Evolutionary conservation across 1,139 yeast species (phyloP).

Genomic region (Geotrichum bryndzae): DNA sequence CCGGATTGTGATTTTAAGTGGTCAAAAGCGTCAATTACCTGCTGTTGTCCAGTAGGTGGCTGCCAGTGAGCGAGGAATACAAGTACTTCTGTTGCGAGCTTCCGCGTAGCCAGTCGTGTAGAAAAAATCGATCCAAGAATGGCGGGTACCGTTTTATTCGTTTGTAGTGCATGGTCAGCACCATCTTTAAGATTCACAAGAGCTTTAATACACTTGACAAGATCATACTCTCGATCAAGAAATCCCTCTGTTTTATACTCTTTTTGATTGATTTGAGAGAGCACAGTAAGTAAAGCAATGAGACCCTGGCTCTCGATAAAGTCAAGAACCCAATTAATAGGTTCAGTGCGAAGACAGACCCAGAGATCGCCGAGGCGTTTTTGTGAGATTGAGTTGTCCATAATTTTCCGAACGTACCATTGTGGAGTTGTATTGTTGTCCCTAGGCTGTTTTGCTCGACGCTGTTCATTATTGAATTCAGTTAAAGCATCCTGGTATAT

Average conservation of each 20-base stretch:
- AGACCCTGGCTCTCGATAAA: constrained; percentile 86
- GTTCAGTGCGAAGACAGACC: constrained; percentile 90
- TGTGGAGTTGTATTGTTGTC: constrained; percentile 55
- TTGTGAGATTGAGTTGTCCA: constrained; percentile 63
- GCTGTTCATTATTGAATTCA: constrained; percentile 60
- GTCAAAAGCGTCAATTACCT: constrained; percentile 59
- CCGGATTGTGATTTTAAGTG: constrained; percentile 54
- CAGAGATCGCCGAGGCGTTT: constrained; percentile 76
- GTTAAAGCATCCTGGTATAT: constrained; percentile 81
- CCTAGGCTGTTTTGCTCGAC: constrained; percentile 26
- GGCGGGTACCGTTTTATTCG: constrained; percentile 49
- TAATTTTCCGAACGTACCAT: constrained; percentile 66
- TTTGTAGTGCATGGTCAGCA: constrained; percentile 47
- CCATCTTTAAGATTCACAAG: constrained; percentile 53
- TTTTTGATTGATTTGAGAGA: constrained; percentile 41
- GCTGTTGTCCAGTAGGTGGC: constrained; percentile 53
- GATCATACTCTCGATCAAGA: constrained; percentile 53
- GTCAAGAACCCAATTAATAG: constrained; percentile 79
- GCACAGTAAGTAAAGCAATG: constrained; percentile 63
- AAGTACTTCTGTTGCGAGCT: constrained; percentile 72
- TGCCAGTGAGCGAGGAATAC: constrained; percentile 49
- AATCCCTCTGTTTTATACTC: constrained; percentile 35
- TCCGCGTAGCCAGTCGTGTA: constrained; percentile 64
- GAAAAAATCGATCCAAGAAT: constrained; percentile 58
- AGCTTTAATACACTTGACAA: constrained; percentile 59